Base-by-base conservation (phyloP, 2,329 filamentous ascomycete species). In the Pyrenophora seminiperda region DNA sequence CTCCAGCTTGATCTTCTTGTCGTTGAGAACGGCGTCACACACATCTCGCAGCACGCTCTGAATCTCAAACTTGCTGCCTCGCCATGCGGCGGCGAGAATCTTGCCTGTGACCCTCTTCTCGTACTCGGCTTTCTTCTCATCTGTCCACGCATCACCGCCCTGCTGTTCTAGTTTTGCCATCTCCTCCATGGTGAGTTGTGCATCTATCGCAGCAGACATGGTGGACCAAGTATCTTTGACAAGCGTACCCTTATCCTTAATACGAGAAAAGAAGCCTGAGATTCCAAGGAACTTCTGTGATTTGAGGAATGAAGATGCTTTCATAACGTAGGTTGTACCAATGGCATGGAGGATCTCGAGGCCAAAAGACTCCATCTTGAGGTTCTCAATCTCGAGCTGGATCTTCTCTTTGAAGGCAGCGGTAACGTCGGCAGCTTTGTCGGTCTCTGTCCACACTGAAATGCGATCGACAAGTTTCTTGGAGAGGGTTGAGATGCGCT, bases 221-320 rank as follows among this genome's bases (percentile, higher is more conserved):
- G 94, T 99, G 70, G 90, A 93, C 94, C 94, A 99, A 1, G 94
- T 97, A 70, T 99, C 94, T 81, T 97, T 97, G 66, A 96, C 91
- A 55, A 97, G 83, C 2, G 88, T 94, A 54, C 93, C 93, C 84
- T 97, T 97, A 75, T 99, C 94, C 78, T 94, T 95, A 64, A 99
- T 83, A 46, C 91, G 84, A 50, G 86, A 90, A 76, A 97, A 95
- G 81, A 99, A 97, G 44, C 94, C 94, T 39, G 89, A 89, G 56
- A 99, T 94, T 47, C 94, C 94, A 51, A 99, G 86, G 77, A 96
- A 95, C 75, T 97, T 97, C 72, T 99, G 94, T 41, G 88, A 93
- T 73, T 96, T 96, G 59, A 99, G 81, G 68, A 97, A 87, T 1
- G 87, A 87, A 1, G 89, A 90, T 3, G 88, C 90, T 76, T 97